Percentiles rank a stretch among this genome's conserved stretches.
phyloP scores from a whole-genome alignment of 192 early-diverging fungal genomes.

The Backusella tuberculispora region DNA sequence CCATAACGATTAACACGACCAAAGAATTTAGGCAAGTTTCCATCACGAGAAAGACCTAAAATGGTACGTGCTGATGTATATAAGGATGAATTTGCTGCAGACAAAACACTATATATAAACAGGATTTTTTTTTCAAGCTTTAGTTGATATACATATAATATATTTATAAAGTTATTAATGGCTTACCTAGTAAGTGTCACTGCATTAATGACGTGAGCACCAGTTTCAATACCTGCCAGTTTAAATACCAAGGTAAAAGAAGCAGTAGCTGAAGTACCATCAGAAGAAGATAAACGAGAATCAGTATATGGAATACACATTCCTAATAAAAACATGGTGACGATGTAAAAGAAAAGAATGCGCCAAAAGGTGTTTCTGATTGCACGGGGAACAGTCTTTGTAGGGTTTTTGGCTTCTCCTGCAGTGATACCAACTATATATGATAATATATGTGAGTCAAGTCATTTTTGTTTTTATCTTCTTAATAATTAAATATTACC shows the following conservation, averaged over 20 bases:
- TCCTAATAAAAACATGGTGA: constrained; percentile 79
- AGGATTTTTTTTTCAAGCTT: not conserved
- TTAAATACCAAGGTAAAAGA: constrained; percentile 69
- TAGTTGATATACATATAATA: no score
- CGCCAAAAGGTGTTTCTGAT: constrained; percentile 83
- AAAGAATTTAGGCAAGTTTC: constrained; percentile 70
- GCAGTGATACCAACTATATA: constrained; percentile 78
- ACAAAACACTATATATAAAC: constrained; percentile 46
- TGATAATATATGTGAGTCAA: not conserved
- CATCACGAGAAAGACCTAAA: constrained; percentile 72
- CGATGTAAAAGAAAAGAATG: constrained; percentile 80
- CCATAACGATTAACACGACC: constrained; percentile 56
- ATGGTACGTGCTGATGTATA: constrained; percentile 80
- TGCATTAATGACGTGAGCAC: constrained; percentile 70
- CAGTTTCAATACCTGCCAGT: constrained; percentile 59
- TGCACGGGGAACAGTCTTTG: constrained; percentile 70
- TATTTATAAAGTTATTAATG: constrained; percentile 4
- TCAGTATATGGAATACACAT: constrained; percentile 70
- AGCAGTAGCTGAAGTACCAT: constrained; percentile 54
- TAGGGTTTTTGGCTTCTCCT: constrained; percentile 87
- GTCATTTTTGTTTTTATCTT: not conserved
- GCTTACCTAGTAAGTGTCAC: constrained; percentile 51
- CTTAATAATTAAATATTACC: constrained; percentile 14
- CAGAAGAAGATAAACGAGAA: constrained; percentile 48
- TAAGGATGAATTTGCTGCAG: constrained; percentile 77